phyloP scores from a whole-genome alignment of 345 rosid genomes.

The Angophora floribunda region DNA sequence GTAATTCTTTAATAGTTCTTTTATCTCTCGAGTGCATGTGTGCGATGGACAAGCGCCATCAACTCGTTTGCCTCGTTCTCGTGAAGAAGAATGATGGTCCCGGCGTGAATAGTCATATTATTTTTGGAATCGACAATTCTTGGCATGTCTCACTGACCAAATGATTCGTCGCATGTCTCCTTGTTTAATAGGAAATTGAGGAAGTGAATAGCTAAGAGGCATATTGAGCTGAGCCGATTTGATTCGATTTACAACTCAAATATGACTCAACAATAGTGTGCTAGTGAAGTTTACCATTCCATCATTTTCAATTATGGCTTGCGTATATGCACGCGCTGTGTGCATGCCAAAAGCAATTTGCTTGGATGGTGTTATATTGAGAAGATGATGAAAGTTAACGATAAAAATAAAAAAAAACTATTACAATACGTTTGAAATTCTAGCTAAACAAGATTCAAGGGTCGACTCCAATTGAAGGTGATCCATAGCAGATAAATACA shows the following conservation, averaged over 20 bases:
- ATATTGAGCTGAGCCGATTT: background rate
- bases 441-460: background rate
- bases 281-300: background rate
- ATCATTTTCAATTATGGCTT: background rate
- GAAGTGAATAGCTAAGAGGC: background rate
- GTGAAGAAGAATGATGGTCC: background rate
- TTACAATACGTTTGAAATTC: background rate
- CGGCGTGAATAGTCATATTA: background rate
- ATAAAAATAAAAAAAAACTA: background rate
- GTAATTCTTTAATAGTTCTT: background rate
- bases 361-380: background rate
- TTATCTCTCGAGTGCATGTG: background rate
- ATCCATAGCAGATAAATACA: background rate
- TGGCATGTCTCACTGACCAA: background rate
- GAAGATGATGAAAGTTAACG: background rate
- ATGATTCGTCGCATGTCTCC: background rate
- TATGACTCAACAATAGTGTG: background rate
- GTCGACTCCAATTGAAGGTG: background rate
- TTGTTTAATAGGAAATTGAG: background rate
- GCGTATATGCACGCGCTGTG: background rate
- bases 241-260: background rate
- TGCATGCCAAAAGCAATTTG: background rate
- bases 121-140: background rate
- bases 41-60: background rate
- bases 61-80: background rate